Conservation (phyloP, 2,329 filamentous ascomycete genomes). For the Ophiostoma piceae region DNA sequence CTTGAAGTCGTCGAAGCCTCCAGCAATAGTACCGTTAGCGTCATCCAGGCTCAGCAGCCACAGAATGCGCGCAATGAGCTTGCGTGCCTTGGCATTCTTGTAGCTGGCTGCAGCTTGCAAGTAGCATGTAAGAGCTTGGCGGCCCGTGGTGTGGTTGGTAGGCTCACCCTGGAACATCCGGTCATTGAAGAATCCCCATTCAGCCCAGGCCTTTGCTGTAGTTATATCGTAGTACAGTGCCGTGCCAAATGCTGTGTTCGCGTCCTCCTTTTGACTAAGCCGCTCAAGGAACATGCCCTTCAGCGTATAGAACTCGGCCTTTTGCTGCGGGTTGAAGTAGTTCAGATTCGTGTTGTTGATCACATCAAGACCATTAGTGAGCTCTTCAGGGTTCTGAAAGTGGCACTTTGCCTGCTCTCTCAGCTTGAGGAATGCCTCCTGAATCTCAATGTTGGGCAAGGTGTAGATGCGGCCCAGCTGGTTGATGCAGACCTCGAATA, state of each 20-base stretch:
- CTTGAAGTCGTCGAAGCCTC: conserved; percentile 92
- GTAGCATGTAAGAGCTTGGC: conserved; percentile 92
- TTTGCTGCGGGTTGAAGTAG: conserved; percentile 93
- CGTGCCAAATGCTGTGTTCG: conserved; percentile 89
- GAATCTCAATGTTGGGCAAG: conserved; percentile 97
- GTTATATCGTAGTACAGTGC: conserved; percentile 94
- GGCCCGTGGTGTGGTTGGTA: conserved; percentile 71
- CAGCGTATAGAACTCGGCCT: conserved; percentile 97
- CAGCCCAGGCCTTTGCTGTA: conserved; percentile 94
- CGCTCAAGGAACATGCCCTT: conserved; percentile 99
- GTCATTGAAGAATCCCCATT: conserved; percentile 98
- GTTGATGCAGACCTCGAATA: conserved; percentile 94
- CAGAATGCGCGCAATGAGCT: conserved; percentile 84
- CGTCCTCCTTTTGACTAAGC: conserved; percentile 81
- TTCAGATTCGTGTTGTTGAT: conserved; percentile 99
- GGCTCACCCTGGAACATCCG: conserved; percentile 91
- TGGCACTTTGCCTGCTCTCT: conserved; percentile 99
- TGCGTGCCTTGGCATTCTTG: conserved; percentile 94
- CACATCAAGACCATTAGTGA: conserved; percentile 89
- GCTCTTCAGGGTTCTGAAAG: conserved; percentile 89
- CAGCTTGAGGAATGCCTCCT: conserved; percentile 96
- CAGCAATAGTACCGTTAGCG: conserved; percentile 71
- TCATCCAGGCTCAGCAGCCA: conserved; percentile 96
- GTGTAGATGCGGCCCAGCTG: conserved; percentile 98
- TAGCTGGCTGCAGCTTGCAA: conserved; percentile 92